These are phyloP conservation scores for Amanita molliuscula DNA, from an alignment of 768 basidiomycete species.

Conservation along the genomic window DNA sequence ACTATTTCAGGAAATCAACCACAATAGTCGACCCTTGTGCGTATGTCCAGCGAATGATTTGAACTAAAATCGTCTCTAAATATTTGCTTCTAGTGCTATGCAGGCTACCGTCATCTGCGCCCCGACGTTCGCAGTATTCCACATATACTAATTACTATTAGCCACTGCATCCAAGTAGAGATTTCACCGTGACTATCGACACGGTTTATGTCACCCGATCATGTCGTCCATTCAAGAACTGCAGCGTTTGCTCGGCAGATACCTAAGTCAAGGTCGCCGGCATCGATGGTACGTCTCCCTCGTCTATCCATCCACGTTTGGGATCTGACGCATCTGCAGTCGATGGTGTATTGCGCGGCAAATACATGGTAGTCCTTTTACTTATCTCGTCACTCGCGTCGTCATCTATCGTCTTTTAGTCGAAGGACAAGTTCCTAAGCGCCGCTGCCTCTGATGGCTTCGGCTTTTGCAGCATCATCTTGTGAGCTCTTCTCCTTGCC, in stretches of 20 bases:
- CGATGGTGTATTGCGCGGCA: conserved; percentile 91
- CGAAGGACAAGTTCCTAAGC: conserved; percentile 83
- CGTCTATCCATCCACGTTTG: not conserved
- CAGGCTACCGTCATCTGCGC: too few relatives aligned
- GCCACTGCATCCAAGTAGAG: too few relatives aligned
- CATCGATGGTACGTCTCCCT: conserved; percentile 57
- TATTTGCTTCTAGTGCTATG: too few relatives aligned
- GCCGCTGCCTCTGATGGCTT: conserved; percentile 76
- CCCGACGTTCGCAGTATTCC: too few relatives aligned
- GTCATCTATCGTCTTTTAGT: conserved; percentile 31
- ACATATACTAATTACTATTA: too few relatives aligned
- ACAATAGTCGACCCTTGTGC: too few relatives aligned
- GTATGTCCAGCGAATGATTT: too few relatives aligned
- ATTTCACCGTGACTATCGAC: too few relatives aligned
- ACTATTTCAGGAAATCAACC: too few relatives aligned
- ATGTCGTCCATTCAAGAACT: too few relatives aligned
- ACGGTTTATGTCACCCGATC: too few relatives aligned
- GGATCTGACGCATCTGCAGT: conserved; percentile 31
- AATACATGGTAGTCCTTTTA: conserved; percentile 58
- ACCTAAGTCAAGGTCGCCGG: conserved; percentile 83
- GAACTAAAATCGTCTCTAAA: too few relatives aligned
- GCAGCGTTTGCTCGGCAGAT: conserved; percentile 24
- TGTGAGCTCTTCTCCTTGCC: conserved; percentile 36
- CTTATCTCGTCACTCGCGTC: not conserved
- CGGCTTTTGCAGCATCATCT: conserved; percentile 90